These are phyloP conservation scores for Colletotrichum tanaceti DNA, from an alignment of 2,329 filamentous ascomycete genomes.

Conservation along the genomic window DNA sequence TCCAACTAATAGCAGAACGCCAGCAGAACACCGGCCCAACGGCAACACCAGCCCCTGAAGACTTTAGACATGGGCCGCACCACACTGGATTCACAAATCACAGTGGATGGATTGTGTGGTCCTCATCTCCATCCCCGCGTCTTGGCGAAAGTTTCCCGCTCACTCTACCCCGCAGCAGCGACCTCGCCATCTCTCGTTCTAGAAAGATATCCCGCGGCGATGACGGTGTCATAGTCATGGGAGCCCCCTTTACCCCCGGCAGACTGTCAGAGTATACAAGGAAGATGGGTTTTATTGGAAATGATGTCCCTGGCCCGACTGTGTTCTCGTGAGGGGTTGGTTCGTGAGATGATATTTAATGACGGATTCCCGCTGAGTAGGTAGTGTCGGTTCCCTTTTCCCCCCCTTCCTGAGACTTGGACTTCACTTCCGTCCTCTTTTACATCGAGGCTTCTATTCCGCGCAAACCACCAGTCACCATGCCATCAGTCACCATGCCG, in stretches of 20 bases:
- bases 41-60: background rate
- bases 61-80: too few species aligned
- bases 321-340: too few species aligned
- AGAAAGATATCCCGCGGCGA: slow-evolving; percentile 35
- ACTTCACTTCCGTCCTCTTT: background rate
- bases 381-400: too few species aligned
- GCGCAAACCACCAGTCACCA: slow-evolving; percentile 4
- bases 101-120: too few species aligned
- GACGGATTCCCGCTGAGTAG: background rate
- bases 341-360: slow-evolving; percentile 25
- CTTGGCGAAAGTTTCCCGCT: slow-evolving; percentile 31
- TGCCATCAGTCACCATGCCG: slow-evolving; percentile 24
- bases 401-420: too few species aligned
- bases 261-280: too few species aligned
- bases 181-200: slow-evolving; percentile 7
- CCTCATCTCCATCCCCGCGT: slow-evolving; percentile 31
- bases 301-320: too few species aligned
- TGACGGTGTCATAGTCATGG: slow-evolving; percentile 1
- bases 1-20: background rate
- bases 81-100: too few species aligned
- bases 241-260: slow-evolving; percentile 24
- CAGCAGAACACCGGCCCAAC: too few species aligned
- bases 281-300: too few species aligned
- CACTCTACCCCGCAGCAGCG: slow-evolving; percentile 33
- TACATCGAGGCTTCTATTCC: background rate